A percentile compares a stretch with the other conserved stretches of the same genome.
Evolutionary conservation across 2,329 filamentous ascomycete genomes (phyloP).

Genomic region (Alternaria sp.): DNA sequence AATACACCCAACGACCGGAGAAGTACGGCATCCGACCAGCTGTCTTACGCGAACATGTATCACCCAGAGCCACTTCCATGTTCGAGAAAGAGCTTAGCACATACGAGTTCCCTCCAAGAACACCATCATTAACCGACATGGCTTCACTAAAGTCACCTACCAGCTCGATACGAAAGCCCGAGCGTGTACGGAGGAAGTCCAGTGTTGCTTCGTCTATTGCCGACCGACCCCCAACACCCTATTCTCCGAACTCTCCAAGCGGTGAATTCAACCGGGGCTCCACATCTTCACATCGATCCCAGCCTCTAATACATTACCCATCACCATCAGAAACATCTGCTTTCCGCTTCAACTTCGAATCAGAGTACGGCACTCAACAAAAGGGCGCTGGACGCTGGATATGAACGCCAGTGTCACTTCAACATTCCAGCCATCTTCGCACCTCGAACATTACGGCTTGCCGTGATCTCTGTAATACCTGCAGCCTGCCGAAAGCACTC

Average conservation of each 20-base stretch:
- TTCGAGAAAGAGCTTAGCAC: slow-evolving; percentile 44
- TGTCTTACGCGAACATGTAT: slow-evolving; percentile 33
- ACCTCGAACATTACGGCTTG: not conserved
- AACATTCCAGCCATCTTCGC: not conserved
- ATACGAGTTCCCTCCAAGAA: slow-evolving; percentile 36
- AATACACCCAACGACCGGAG: slow-evolving; percentile 44
- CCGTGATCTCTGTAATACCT: not conserved
- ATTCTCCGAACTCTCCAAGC: slow-evolving; percentile 43
- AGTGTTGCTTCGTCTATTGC: slow-evolving; percentile 42
- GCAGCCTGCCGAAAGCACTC: not conserved
- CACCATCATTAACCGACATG: slow-evolving; percentile 34
- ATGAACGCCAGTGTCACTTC: slow-evolving; percentile 8
- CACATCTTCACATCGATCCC: slow-evolving; percentile 37
- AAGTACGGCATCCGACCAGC: slow-evolving; percentile 43
- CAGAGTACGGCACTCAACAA: slow-evolving; percentile 28
- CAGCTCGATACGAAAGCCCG: slow-evolving; percentile 40
- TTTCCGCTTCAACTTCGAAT: slow-evolving; percentile 44
- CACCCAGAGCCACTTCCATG: slow-evolving; percentile 36
- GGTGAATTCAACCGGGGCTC: slow-evolving; percentile 37
- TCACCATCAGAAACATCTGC: slow-evolving; percentile 47
- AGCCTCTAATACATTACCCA: slow-evolving; percentile 44
- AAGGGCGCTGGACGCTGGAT: slow-evolving; percentile 26
- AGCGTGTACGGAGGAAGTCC: slow-evolving; percentile 44
- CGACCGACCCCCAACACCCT: slow-evolving; percentile 48
- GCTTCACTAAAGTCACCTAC: slow-evolving; percentile 30